Conservation (phyloP, 805 yeast genomes). For the Candida railenensis region DNA sequence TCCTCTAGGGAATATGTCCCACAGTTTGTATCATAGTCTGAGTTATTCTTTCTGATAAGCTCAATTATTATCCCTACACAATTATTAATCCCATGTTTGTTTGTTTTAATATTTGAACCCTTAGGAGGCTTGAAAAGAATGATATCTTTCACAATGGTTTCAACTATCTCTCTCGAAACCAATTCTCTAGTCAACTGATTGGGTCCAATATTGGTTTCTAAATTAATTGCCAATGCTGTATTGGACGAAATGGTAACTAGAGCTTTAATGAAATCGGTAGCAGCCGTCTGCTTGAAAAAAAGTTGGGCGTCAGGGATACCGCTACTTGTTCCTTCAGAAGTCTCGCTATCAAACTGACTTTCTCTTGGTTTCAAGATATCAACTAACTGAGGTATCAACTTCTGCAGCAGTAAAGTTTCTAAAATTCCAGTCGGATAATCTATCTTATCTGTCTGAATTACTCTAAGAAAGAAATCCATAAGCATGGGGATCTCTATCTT, state of each 20-base stretch:
- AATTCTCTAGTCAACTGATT: constrained; percentile 90
- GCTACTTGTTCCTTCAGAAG: background rate
- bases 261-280: constrained; percentile 93
- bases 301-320: constrained; percentile 28
- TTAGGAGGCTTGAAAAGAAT: constrained; percentile 34
- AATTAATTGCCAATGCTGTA: constrained; percentile 64
- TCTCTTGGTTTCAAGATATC: constrained; percentile 67
- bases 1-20: constrained; percentile 57
- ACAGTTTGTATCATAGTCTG: constrained; percentile 90
- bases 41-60: constrained; percentile 89
- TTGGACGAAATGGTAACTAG: constrained; percentile 92
- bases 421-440: constrained; percentile 87
- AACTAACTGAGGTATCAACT: constrained; percentile 69
- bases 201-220: constrained; percentile 92
- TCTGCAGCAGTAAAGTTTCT: constrained; percentile 69
- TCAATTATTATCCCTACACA: constrained; percentile 96
- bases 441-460: constrained; percentile 90
- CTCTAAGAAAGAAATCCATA: constrained; percentile 87
- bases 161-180: constrained; percentile 71
- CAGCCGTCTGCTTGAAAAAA: constrained; percentile 75
- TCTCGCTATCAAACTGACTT: background rate
- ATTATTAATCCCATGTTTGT: constrained; percentile 86
- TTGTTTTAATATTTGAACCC: constrained; percentile 24
- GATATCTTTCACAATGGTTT: constrained; percentile 72
- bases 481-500: constrained; percentile 92